phyloP scores from a whole-genome alignment of 2,329 filamentous ascomycete species.

The Beauveria sp. region DNA sequence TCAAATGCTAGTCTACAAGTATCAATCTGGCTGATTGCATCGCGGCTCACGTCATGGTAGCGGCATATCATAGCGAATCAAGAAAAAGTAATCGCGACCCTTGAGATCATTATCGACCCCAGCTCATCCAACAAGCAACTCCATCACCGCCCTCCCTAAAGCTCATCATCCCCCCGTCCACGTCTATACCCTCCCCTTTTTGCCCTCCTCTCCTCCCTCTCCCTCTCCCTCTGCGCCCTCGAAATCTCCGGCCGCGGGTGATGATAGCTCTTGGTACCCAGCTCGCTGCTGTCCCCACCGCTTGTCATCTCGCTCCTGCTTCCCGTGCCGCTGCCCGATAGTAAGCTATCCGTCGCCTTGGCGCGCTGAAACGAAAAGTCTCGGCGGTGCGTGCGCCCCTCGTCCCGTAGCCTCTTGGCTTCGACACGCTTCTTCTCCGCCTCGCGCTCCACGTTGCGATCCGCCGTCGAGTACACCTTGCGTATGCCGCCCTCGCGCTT shows the following conservation, averaged over 20 bases:
- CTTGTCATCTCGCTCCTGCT: constrained; percentile 30
- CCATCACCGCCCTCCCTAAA: background rate
- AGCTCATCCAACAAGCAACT: background rate
- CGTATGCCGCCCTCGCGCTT: constrained; percentile 38
- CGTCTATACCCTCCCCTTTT: constrained; percentile 27
- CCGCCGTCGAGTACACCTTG: constrained; percentile 54
- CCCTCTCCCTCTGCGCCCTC: constrained; percentile 23
- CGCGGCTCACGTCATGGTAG: background rate
- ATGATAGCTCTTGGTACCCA: constrained; percentile 51
- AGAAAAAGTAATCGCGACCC: too few relatives aligned
- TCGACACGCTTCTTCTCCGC: constrained; percentile 48
- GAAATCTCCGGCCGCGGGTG: constrained; percentile 47
- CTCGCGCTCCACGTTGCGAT: constrained; percentile 45
- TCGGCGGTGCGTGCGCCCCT: constrained; percentile 37
- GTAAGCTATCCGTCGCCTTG: constrained; percentile 25
- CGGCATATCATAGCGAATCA: background rate
- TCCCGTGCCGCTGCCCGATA: constrained; percentile 24
- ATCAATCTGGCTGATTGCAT: background rate
- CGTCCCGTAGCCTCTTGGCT: constrained; percentile 42
- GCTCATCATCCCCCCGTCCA: constrained; percentile 24
- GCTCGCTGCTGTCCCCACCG: constrained; percentile 31
- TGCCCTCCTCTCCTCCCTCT: constrained; percentile 28
- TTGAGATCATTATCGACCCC: too few relatives aligned
- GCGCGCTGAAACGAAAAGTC: constrained; percentile 49
- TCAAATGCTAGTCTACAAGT: background rate